Conservation (phyloP, 1,284 basidiomycete species). For the Athelia psychrophila region DNA sequence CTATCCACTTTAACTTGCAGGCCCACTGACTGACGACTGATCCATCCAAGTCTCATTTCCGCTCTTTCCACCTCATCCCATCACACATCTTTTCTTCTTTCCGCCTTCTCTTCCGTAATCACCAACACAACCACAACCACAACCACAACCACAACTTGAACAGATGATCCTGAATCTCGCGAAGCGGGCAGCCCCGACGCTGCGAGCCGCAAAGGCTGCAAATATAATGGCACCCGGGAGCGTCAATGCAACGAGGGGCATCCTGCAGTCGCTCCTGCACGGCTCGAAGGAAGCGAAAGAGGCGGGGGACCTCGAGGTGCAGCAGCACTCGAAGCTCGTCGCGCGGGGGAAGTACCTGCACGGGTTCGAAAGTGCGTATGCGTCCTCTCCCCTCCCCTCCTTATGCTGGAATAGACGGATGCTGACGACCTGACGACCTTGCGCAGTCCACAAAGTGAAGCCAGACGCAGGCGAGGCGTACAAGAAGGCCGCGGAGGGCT, state of each 20-base stretch:
- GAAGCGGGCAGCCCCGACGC: too few relatives aligned
- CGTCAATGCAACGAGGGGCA: background rate
- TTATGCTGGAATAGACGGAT: background rate
- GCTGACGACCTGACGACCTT: background rate
- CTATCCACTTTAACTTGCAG: too few relatives aligned
- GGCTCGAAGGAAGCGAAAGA: conserved; percentile 85
- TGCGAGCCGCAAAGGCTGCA: background rate
- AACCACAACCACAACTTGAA: too few relatives aligned
- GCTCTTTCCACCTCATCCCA: too few relatives aligned
- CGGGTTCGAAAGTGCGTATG: conserved; percentile 83
- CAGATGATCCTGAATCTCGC: too few relatives aligned
- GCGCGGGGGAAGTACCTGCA: conserved; percentile 88
- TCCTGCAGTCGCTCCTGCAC: conserved; percentile 51
- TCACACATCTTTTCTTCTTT: too few relatives aligned
- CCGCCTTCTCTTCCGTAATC: too few relatives aligned
- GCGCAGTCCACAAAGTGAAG: conserved; percentile 76
- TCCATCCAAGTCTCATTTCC: too few relatives aligned
- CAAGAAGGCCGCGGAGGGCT: conserved; percentile 80
- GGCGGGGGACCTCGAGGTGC: conserved; percentile 71
- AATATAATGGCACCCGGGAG: background rate
- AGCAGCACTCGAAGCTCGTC: conserved; percentile 82
- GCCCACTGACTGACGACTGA: too few relatives aligned
- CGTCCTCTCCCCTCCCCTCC: too few relatives aligned
- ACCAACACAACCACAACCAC: too few relatives aligned
- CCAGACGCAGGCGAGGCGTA: conserved; percentile 80